Evolutionary conservation across 805 yeast species (phyloP), one percentile per base, ranked within the genome.

Genomic region (Candida morakotiae): DNA sequence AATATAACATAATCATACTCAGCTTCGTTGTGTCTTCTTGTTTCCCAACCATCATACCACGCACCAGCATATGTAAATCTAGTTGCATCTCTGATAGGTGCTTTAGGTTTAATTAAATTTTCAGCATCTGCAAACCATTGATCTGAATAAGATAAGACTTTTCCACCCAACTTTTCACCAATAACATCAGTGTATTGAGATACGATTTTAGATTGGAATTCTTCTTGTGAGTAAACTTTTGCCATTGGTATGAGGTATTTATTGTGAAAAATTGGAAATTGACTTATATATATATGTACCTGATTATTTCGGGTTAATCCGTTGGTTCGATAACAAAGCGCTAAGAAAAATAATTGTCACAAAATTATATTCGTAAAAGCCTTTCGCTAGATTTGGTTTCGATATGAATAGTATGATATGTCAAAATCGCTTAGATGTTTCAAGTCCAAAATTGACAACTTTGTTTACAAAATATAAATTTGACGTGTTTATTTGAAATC

Each of bases 1-100:
- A 89, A 63, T 20, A 86, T 68, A 14, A 86, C 96, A 87, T 93
- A 91, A 56, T 91, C 98, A 28, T 84, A 83, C 38, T 78, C 87
- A 38, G 70, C 85, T 1, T 77, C 64, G 60, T 91, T 91, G 69
- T 91, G 98, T 62, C 98, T 75, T 57, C 97, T 74, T 9, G 98
- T 91, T 62, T 91, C 98, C 98, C 98, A 91, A 16, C 98, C 98
- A 49, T 91, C 98, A 56, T 87, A 91, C 96, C 97, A 91, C 3
- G 96, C 96, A 35, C 98, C 98, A 3, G 89, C 76, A 42, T 75
- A 83, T 2, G 81, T 77, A 59, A 87, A 89, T 50, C 75, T 72
- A 20, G 88, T 83, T 9, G 84, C 82, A 50, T 87, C 95, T 53
- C 94, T 70, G 40, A 87, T 75, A 2, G 97, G 95, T 3, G 81